Conservation (phyloP, 192 early-diverging fungal genomes). For the Fimicolochytrium jonesii region DNA sequence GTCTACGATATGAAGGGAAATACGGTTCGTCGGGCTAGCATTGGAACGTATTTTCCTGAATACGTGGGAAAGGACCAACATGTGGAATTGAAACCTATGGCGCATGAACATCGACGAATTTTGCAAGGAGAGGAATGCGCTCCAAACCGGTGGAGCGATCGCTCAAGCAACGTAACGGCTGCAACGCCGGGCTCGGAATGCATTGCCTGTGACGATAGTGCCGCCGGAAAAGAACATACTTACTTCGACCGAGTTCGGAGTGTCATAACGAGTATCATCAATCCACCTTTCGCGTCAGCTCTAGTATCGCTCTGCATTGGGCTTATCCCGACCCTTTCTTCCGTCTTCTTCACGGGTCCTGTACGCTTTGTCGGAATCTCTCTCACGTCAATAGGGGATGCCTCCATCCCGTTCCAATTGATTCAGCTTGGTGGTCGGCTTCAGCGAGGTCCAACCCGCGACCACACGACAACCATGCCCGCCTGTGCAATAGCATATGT, state of each 20-base stretch:
- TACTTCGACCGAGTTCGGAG: not conserved
- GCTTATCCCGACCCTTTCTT: no score
- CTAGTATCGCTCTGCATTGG: not conserved
- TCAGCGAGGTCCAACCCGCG: not conserved
- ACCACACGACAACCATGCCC: not conserved
- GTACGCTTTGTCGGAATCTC: no score
- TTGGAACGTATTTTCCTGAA: no score
- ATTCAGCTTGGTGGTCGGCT: not conserved
- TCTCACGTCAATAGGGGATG: not conserved
- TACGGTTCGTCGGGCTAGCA: no score
- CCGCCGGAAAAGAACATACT: not conserved
- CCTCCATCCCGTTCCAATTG: not conserved
- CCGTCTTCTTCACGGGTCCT: no score
- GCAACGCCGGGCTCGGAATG: not conserved
- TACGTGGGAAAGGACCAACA: no score
- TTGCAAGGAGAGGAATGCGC: no score
- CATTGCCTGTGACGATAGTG: no score
- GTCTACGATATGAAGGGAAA: no score
- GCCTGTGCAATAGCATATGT: not conserved
- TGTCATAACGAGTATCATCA: no score
- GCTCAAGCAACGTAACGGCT: not conserved
- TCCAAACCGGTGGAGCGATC: not conserved
- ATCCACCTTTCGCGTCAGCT: not conserved
- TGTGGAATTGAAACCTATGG: no score
- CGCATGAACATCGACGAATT: no score